Conservation (phyloP, 148 eudicot genomes). For the Silene uniflora region DNA sequence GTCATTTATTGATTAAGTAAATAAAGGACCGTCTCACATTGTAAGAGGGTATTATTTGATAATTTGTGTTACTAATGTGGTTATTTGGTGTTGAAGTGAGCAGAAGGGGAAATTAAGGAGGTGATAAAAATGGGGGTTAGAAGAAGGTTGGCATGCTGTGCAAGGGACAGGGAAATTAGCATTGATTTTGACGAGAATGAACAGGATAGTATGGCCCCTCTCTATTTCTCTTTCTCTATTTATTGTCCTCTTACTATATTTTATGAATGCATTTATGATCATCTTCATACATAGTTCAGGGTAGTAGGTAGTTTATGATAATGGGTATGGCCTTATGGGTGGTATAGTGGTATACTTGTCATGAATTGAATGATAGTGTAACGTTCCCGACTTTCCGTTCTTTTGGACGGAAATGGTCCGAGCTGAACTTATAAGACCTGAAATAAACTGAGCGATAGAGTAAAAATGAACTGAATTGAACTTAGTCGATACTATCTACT, state of each 20-base stretch:
- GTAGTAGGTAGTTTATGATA: constrained; percentile 6
- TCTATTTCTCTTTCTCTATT: constrained; percentile 2
- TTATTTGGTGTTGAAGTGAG: neutral
- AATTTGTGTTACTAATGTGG: neutral
- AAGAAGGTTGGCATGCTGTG: constrained; percentile 63
- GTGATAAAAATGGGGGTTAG: constrained; percentile 48
- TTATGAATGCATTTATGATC: neutral
- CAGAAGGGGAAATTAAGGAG: neutral
- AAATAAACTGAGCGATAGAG: no score
- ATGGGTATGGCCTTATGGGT: neutral
- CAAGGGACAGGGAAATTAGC: constrained; percentile 61
- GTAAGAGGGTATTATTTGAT: neutral
- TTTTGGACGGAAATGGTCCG: no score
- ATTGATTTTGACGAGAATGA: constrained; percentile 70
- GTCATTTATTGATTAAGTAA: no score
- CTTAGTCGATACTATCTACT: neutral
- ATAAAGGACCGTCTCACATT: neutral
- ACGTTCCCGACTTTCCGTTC: neutral
- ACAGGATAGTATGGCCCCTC: constrained; percentile 52
- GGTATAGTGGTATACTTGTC: constrained; percentile 14
- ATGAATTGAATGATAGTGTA: neutral
- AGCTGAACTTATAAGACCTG: no score
- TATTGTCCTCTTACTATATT: neutral
- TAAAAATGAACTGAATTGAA: no score
- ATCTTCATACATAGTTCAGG: constrained; percentile 1